Evolutionary conservation across 2,329 filamentous ascomycete species (phyloP).

Genomic region (Diaporthe sp.): DNA sequence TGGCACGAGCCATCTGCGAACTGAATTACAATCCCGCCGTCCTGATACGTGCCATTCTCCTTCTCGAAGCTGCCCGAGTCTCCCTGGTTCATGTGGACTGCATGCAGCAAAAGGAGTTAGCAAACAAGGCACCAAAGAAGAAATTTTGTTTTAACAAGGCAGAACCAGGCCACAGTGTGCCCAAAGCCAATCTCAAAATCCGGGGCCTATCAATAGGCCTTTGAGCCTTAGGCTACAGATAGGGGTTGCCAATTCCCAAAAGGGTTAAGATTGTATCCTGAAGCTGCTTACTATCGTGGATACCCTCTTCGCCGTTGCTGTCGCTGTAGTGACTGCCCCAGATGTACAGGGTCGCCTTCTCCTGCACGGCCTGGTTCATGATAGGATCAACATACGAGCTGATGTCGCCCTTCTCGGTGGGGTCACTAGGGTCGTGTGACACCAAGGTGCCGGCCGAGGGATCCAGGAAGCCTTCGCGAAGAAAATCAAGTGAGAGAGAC

Average conservation of each 20-base stretch:
- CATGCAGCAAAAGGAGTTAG: no score
- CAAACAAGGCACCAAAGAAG: no score
- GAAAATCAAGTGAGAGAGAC: slow-evolving; percentile 44
- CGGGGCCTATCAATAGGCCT: no score
- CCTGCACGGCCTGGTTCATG: slow-evolving; percentile 51
- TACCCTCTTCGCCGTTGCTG: slow-evolving; percentile 53
- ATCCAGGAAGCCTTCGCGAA: slow-evolving; percentile 45
- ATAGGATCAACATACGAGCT: slow-evolving; percentile 53
- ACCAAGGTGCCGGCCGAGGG: slow-evolving; percentile 42
- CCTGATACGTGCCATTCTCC: slow-evolving; percentile 54
- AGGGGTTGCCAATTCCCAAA: no score
- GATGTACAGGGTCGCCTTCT: slow-evolving; percentile 54
- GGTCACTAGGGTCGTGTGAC: slow-evolving; percentile 32
- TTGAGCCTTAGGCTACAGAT: no score
- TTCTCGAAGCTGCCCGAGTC: slow-evolving; percentile 42
- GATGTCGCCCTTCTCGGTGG: slow-evolving; percentile 47
- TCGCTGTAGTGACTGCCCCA: slow-evolving; percentile 53
- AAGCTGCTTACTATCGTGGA: slow-evolving; percentile 52
- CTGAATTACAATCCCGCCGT: slow-evolving; percentile 53
- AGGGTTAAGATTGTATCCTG: no score
- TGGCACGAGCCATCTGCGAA: slow-evolving; percentile 55
- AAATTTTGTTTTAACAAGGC: no score
- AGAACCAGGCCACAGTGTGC: no score
- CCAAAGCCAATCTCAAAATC: no score
- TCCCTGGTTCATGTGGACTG: slow-evolving; percentile 52